phyloP scores from a whole-genome alignment of 805 yeast species.

The Hanseniaspora pseudoguilliermondii region DNA sequence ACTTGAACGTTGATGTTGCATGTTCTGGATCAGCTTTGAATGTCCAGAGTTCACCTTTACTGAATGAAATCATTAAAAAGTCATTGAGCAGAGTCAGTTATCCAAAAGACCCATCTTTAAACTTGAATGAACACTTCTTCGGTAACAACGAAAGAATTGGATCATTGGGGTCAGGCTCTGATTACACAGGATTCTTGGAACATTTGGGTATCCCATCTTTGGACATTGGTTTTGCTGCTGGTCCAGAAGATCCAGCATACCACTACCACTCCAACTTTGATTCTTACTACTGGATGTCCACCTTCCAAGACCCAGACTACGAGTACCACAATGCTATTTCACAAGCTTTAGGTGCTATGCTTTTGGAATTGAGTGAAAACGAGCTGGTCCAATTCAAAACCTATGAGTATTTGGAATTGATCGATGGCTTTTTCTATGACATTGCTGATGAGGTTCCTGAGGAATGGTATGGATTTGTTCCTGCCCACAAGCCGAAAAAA shows the following conservation, averaged over 20 bases:
- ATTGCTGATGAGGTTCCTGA: constrained; percentile 30
- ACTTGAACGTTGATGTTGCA: constrained; percentile 58
- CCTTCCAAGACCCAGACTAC: constrained; percentile 51
- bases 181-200: constrained; percentile 49
- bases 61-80: constrained; percentile 35
- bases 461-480: constrained; percentile 26
- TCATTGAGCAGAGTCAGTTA: constrained; percentile 35
- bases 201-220: constrained; percentile 48
- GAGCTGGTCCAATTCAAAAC: constrained; percentile 30
- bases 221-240: constrained; percentile 43
- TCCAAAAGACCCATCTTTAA: constrained; percentile 28
- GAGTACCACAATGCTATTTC: constrained; percentile 44
- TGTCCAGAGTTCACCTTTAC: constrained; percentile 45
- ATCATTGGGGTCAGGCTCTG: constrained; percentile 59
- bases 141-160: constrained; percentile 25
- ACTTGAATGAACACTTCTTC: constrained; percentile 30
- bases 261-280: constrained; percentile 70
- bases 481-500: neutral
- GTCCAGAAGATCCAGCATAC: constrained; percentile 43
- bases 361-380: constrained; percentile 37
- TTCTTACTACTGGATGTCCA: constrained; percentile 58
- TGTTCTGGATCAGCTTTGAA: constrained; percentile 42
- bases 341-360: constrained; percentile 39
- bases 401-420: constrained; percentile 30
- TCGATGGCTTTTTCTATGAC: constrained; percentile 30